A percentile compares a stretch with the other conserved stretches of the same genome.
Conservation (phyloP, 106 monocot species). For the Acanthochlamys bracteata region DNA sequence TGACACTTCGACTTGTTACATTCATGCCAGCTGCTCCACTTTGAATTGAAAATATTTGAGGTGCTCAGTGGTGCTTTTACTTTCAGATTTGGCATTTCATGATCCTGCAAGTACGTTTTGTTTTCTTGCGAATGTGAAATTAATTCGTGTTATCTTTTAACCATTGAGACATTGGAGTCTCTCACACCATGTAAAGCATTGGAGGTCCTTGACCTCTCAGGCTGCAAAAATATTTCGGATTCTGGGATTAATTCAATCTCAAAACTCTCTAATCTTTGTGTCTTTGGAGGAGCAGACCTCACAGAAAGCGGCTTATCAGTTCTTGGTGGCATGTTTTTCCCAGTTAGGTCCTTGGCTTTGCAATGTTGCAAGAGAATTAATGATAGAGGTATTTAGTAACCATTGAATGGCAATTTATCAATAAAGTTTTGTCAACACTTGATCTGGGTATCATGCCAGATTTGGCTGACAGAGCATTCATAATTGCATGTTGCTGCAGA, state of each 20-base stretch:
- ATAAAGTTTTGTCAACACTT: constrained; percentile 36
- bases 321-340: constrained; percentile 43
- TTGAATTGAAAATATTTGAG: constrained; percentile 45
- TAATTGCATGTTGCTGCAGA: constrained; percentile 36
- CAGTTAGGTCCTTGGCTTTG: constrained; percentile 47
- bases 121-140: constrained; percentile 49
- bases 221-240: constrained; percentile 73
- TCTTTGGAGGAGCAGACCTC: constrained; percentile 52
- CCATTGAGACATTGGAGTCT: constrained; percentile 38
- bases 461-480: constrained; percentile 49
- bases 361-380: constrained; percentile 63
- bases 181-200: constrained; percentile 49
- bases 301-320: constrained; percentile 49
- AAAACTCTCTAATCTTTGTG: constrained; percentile 51
- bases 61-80: constrained; percentile 37
- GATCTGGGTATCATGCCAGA: constrained; percentile 61
- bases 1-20: neutral
- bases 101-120: constrained; percentile 23
- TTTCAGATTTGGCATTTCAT: constrained; percentile 80
- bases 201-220: constrained; percentile 56
- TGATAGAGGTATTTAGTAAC: constrained; percentile 41
- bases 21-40: neutral
- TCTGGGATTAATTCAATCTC: constrained; percentile 49
- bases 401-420: constrained; percentile 36
- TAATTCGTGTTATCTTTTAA: constrained; percentile 67